Evolutionary conservation across 148 eudicot species (phyloP).

Genomic region (Persicaria maculosa): DNA sequence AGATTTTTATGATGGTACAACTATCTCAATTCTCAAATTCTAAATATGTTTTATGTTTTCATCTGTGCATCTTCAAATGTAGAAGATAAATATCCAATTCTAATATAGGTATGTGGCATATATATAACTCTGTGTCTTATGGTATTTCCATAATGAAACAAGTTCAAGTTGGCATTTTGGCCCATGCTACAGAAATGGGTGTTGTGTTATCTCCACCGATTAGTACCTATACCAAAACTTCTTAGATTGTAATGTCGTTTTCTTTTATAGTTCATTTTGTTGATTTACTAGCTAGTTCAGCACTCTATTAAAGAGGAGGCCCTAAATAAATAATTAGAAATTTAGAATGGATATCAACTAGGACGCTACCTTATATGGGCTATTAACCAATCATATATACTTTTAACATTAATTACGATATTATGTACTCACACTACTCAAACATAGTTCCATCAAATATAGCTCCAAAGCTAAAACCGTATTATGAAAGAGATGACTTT

Average conservation of each 20-base stretch:
- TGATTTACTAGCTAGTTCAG: not conserved
- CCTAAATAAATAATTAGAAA: not conserved
- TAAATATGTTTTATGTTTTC: not conserved
- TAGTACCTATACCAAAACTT: not conserved
- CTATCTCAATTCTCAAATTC: not conserved
- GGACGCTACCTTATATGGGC: not conserved
- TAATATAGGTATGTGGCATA: not conserved
- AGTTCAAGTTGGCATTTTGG: not conserved
- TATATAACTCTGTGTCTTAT: not conserved
- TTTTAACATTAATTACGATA: not conserved
- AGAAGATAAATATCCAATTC: too few species aligned
- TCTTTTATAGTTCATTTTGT: not conserved
- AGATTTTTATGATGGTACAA: not conserved
- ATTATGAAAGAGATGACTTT: not conserved
- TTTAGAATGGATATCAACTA: not conserved
- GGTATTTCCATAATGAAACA: not conserved
- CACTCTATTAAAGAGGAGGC: not conserved
- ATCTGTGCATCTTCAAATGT: too few species aligned
- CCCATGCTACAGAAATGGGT: not conserved
- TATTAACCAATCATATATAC: not conserved
- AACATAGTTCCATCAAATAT: slow-evolving; percentile 9
- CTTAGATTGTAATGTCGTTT: not conserved
- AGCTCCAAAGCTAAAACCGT: not conserved
- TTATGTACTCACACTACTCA: not conserved
- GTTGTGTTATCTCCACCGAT: not conserved